Conservation (phyloP, 345 rosid genomes). For the Eucalyptus pauciflora region DNA sequence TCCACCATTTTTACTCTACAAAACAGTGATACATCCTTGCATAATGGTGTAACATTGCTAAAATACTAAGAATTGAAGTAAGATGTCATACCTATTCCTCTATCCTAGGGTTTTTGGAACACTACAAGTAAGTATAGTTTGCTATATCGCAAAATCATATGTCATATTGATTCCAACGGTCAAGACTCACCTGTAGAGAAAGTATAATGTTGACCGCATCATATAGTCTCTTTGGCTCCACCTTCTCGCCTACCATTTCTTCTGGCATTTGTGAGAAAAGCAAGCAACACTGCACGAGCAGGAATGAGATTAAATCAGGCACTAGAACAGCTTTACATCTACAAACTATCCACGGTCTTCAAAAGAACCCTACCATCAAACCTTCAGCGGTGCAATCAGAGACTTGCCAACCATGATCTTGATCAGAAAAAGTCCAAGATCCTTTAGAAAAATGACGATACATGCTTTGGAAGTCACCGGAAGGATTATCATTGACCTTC, state of each 20-base stretch:
- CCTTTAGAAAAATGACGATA: slow-evolving; percentile 23
- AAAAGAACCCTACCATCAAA: not conserved
- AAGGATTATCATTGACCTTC: slow-evolving; percentile 11
- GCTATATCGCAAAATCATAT: no score
- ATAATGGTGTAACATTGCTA: not conserved
- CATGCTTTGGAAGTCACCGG: slow-evolving; percentile 11
- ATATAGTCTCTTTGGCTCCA: slow-evolving; percentile 13
- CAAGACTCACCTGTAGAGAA: slow-evolving; percentile 14
- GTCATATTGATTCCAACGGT: not conserved
- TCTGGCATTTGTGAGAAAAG: slow-evolving; percentile 14
- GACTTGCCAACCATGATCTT: slow-evolving; percentile 24
- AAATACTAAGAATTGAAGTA: not conserved
- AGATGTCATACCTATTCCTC: not conserved
- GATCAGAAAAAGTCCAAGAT: slow-evolving; percentile 21
- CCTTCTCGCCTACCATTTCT: slow-evolving; percentile 19
- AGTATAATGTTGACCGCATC: slow-evolving; percentile 31
- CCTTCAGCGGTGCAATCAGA: slow-evolving; percentile 29
- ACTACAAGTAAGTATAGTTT: no score
- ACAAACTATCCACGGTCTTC: not conserved
- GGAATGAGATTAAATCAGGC: not conserved
- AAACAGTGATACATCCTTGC: not conserved
- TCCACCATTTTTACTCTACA: slow-evolving; percentile 32
- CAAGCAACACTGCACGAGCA: slow-evolving; percentile 17
- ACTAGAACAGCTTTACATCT: not conserved
- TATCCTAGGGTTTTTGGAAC: not conserved